These are phyloP conservation scores for Aspergillus incahuasiensis DNA, from an alignment of 495 filamentous ascomycete species.

Conservation along the genomic window DNA sequence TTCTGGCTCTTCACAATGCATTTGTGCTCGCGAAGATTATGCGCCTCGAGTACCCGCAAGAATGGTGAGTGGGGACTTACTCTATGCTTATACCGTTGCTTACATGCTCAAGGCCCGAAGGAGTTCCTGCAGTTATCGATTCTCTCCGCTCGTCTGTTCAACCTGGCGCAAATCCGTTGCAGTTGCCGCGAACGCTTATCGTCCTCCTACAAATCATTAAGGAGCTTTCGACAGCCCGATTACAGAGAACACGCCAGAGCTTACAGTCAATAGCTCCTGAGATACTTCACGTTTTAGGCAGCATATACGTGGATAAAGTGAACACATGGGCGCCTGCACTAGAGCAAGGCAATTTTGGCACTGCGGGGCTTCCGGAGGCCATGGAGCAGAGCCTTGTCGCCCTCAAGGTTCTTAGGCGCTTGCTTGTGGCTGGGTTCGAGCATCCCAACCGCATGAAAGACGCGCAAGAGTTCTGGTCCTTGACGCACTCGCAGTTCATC, in stretches of 20 bases:
- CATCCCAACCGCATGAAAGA: constrained; percentile 71
- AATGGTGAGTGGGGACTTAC: constrained; percentile 52
- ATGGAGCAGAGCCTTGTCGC: constrained; percentile 72
- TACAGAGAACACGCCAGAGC: constrained; percentile 62
- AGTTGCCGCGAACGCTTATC: constrained; percentile 66
- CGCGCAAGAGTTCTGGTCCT: constrained; percentile 71
- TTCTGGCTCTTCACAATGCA: constrained; percentile 79
- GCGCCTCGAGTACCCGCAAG: constrained; percentile 79
- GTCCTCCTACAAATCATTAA: constrained; percentile 83
- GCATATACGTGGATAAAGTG: constrained; percentile 71
- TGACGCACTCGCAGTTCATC: constrained; percentile 65
- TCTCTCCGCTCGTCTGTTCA: constrained; percentile 52
- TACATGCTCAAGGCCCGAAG: constrained; percentile 41
- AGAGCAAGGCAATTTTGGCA: constrained; percentile 49
- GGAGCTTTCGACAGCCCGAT: constrained; percentile 74
- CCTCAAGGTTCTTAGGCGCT: constrained; percentile 73
- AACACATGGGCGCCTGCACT: constrained; percentile 65
- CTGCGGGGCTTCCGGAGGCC: constrained; percentile 52
- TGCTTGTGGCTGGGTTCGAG: constrained; percentile 78
- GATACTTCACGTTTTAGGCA: constrained; percentile 68
- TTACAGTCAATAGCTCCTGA: constrained; percentile 75
- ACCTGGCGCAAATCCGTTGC: constrained; percentile 41
- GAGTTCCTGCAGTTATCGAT: constrained; percentile 50
- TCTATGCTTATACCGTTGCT: not conserved
- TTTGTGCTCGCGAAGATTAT: constrained; percentile 83